Evolutionary conservation across 306 rosid genomes (phyloP).

Genomic region (Lathyrus tuberosus): DNA sequence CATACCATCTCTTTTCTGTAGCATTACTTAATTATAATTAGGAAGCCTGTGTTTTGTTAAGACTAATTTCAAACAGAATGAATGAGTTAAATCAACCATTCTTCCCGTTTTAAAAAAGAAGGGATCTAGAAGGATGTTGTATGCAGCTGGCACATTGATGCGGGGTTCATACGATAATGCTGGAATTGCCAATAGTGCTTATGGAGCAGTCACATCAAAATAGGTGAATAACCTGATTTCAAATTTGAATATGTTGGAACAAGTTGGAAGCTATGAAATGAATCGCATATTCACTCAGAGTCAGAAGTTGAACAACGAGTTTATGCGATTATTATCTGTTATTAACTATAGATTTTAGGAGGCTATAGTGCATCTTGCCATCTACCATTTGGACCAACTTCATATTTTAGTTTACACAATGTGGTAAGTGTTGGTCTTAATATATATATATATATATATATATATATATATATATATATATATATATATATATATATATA

Average conservation of each 20-base stretch:
- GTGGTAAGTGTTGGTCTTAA: too few species aligned
- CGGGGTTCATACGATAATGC: conserved; percentile 98
- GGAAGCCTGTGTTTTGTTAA: conserved; percentile 27
- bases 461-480: too few species aligned
- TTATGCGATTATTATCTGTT: too few species aligned
- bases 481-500: too few species aligned
- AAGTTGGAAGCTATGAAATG: conserved; percentile 99
- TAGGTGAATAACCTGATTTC: conserved; percentile 93
- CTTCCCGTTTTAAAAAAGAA: conserved; percentile 94
- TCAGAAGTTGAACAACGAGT: conserved; percentile 95
- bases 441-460: too few species aligned
- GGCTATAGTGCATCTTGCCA: too few species aligned
- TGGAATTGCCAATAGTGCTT: conserved; percentile 83
- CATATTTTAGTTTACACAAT: too few species aligned
- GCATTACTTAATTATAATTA: conserved; percentile 34
- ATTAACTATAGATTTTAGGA: too few species aligned
- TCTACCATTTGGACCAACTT: too few species aligned
- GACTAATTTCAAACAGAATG: too few species aligned
- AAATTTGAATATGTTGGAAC: conserved; percentile 95
- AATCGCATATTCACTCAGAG: conserved; percentile 93
- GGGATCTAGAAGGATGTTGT: conserved; percentile 92
- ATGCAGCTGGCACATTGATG: conserved; percentile 84
- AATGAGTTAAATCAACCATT: conserved; percentile 72
- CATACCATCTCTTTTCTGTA: conserved; percentile 35
- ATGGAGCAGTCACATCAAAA: conserved; percentile 82